These are phyloP conservation scores for Fusarium newnesense DNA, from an alignment of 2,329 filamentous ascomycete species.

Conservation along the genomic window DNA sequence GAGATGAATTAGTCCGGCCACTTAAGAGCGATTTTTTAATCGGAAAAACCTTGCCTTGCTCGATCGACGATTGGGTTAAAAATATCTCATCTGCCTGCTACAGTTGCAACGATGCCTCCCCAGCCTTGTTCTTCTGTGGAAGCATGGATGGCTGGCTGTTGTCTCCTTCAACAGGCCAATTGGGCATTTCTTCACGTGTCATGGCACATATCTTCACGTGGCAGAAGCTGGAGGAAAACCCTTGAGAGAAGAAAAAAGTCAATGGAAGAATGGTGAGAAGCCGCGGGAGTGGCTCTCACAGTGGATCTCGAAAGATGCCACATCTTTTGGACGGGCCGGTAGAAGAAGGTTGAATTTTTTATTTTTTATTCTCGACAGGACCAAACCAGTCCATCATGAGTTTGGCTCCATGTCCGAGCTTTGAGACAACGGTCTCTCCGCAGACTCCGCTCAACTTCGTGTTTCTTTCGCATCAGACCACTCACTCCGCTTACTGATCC, in stretches of 20 bases:
- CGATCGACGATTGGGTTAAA: conserved; percentile 28
- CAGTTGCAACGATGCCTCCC: not conserved
- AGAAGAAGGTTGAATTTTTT: not conserved
- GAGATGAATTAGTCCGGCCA: conserved; percentile 10
- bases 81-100: conserved; percentile 2
- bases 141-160: not conserved
- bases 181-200: not conserved
- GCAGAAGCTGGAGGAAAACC: not conserved
- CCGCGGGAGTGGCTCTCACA: conserved; percentile 5
- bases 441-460: not conserved
- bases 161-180: not conserved
- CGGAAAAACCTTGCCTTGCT: not conserved
- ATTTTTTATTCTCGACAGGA: not conserved
- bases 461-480: conserved; percentile 3
- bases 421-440: conserved; percentile 9
- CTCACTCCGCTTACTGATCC: not conserved
- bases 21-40: conserved; percentile 9
- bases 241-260: not conserved
- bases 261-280: not conserved
- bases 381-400: not conserved
- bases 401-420: not conserved
- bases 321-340: not conserved
- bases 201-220: not conserved
- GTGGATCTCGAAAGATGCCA: not conserved
- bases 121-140: not conserved